Percentiles rank a stretch among this genome's conserved stretches.
phyloP scores from a whole-genome alignment of 2,329 filamentous ascomycete genomes.

The Penicillium sp. region DNA sequence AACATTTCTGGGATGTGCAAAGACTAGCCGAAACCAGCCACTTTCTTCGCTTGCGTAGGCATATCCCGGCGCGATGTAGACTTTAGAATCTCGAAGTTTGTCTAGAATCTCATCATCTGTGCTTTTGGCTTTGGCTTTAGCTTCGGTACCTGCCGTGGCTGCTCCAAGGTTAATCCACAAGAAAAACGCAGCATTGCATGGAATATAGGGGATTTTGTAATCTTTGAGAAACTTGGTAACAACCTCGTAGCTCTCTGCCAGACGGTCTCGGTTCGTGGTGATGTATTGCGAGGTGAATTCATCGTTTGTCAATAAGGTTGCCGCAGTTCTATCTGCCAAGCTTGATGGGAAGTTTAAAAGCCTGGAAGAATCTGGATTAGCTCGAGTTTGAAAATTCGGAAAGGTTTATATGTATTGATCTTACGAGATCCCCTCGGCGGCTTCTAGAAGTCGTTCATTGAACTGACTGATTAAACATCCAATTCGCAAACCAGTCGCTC shows the following conservation, averaged over 20 bases:
- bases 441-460: slow-evolving; percentile 5
- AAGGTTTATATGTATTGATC: too few species aligned
- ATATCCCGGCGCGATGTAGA: slow-evolving; percentile 13
- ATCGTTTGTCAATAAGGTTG: slow-evolving; percentile 4
- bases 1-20: not conserved
- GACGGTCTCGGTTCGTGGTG: not conserved
- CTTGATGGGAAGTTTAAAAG: slow-evolving; percentile 12
- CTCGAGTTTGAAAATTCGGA: too few species aligned
- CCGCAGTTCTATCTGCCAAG: not conserved
- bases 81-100: slow-evolving; percentile 7
- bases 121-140: too few species aligned
- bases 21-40: slow-evolving; percentile 20
- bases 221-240: not conserved
- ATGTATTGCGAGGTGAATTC: slow-evolving; percentile 2
- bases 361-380: too few species aligned
- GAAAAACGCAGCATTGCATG: slow-evolving; percentile 19
- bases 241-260: slow-evolving; percentile 11
- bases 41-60: slow-evolving; percentile 12
- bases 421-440: slow-evolving; percentile 11
- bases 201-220: slow-evolving; percentile 14
- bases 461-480: slow-evolving; percentile 15
- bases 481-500: slow-evolving; percentile 12
- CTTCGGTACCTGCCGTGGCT: not conserved
- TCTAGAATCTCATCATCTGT: slow-evolving; percentile 11
- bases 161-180: slow-evolving; percentile 16